Evolutionary conservation across 2,329 filamentous ascomycete genomes (phyloP), one percentile per base, ranked within the genome.

Genomic region (Monilinia polystroma): DNA sequence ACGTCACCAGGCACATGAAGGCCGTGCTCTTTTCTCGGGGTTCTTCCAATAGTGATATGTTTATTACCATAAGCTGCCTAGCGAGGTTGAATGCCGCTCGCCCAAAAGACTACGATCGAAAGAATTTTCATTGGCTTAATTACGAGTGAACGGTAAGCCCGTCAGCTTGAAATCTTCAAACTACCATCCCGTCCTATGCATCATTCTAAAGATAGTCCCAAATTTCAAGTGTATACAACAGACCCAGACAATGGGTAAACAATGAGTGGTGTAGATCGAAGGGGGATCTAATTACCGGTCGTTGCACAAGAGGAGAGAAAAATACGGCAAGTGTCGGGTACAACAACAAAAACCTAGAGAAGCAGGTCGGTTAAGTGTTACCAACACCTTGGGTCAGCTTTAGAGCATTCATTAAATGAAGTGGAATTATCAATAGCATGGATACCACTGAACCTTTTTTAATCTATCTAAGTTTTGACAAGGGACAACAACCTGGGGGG

Each of bases 321-420:
- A 35, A 12, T 5, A 49, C 2, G 26, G 45, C 41, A 23, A 26
- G 10, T 57, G n/a, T 23, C 23, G 23, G 23, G 23, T 43, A 18
- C 26, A n/a, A 47, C 26, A 35, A 35, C 7, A 10, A 32, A 43
- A 18, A 26, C 38, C 62, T 32, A 38, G n/a, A 56, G 11, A 49
- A 52, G 62, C 51, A 64, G 52, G 62, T 57, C 41, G 43, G 23
- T 57, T 57, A 64, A 20, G 62, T 64, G 51, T 55, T 65, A 65
- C 63, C 63, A 58, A 59, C 43, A 58, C 62, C 53, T 64, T 57
- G 62, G 62, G 62, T 64, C 62, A 45, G 52, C 62, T 20, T 54
- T 18, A 41, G 16, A 20, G 6, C 4, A 23, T 60, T 35, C 35
- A 60, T 38, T 60, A 18, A 26, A 38, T 60, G 29, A 38, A 51